Evolutionary conservation across 164 flowering plant genomes (phyloP), one percentile per base, ranked within the genome.

Genomic region (Aristolochia californica): DNA sequence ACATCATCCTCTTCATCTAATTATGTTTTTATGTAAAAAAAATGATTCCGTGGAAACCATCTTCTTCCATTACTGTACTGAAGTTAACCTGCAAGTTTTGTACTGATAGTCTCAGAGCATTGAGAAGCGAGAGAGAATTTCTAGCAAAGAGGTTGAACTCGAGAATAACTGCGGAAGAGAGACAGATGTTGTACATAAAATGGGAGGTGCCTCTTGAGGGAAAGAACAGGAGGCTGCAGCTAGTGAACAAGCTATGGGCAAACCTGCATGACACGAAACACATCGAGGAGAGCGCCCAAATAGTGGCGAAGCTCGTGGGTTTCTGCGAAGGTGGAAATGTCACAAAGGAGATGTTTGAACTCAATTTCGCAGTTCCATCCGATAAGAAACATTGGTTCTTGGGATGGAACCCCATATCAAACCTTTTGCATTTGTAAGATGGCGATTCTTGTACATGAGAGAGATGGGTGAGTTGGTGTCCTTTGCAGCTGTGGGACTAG

Each of bases 261-360:
- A 73, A 94, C 66, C 97, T 97, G 16, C 73, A 79, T 62, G 93
- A 94, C 65, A 57, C 73, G 18, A 72, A 51, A 58, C 95, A 89
- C 63, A 48, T 89, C 20, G 74, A 89, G 45, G 96, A 94, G 66
- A 94, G 96, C 73, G 96, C 97, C 43, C 90, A 79, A 43, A 78
- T 85, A 53, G 97, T 94, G 49, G 99, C 96, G 13, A 85, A 77
- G 73, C 84, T 94, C 28, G 96, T 89, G 0, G 97, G 99, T 5
- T 89, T 94, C 58, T 75, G 86, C 34, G 95, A 78, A 74, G 68
- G 91, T 21, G 84, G 94, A 7, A 83, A 89, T 62, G 63, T 83
- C 74, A 77, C 95, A 1, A 94, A 78, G 73, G 99, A 94, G 76
- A 94, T 94, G 99, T 89, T 94, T 75, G 97, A 85, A 68, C 93